A percentile compares a stretch with the other conserved stretches of the same genome.
Conservation (phyloP, 2,329 filamentous ascomycete genomes). For the Trichoderma brevicompactum region DNA sequence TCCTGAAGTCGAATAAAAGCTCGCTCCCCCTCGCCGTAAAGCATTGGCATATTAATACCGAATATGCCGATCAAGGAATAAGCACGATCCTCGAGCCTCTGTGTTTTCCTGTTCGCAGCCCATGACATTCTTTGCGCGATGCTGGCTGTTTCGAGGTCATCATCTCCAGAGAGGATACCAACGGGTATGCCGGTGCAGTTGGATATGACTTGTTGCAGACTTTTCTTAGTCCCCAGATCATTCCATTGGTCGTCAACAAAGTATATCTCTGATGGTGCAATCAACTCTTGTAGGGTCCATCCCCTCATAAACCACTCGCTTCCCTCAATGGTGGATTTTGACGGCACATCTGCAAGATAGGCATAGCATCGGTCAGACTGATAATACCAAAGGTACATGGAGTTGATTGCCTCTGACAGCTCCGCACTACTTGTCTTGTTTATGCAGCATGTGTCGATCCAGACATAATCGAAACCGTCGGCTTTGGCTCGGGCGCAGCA, state of each 20-base stretch:
- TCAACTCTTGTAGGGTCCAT: slow-evolving; percentile 20
- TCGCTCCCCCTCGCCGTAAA: slow-evolving; percentile 39
- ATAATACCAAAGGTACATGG: slow-evolving; percentile 21
- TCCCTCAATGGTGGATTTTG: background rate
- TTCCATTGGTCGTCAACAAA: slow-evolving; percentile 16
- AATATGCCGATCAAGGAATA: slow-evolving; percentile 41
- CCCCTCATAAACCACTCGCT: slow-evolving; percentile 23
- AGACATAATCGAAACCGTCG: slow-evolving; percentile 13
- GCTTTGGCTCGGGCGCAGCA: slow-evolving; percentile 14
- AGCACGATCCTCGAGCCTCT: slow-evolving; percentile 37
- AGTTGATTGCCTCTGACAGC: slow-evolving; percentile 20
- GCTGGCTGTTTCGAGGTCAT: slow-evolving; percentile 20
- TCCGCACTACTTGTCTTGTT: slow-evolving; percentile 14
- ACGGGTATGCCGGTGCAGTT: slow-evolving; percentile 18
- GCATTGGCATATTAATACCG: slow-evolving; percentile 38
- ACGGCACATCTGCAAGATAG: slow-evolving; percentile 6
- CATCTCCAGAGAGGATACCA: slow-evolving; percentile 11
- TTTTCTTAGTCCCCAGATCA: background rate
- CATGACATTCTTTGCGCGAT: slow-evolving; percentile 36
- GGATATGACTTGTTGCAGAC: slow-evolving; percentile 9
- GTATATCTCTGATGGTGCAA: slow-evolving; percentile 8
- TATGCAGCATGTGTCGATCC: slow-evolving; percentile 17
- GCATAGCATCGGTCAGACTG: slow-evolving; percentile 4
- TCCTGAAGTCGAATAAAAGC: slow-evolving; percentile 34
- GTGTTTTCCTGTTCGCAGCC: slow-evolving; percentile 35